Percentiles rank a stretch among this genome's conserved stretches.
These are phyloP conservation scores for Paramecium pentaurelia DNA, from an alignment of 73 alveolate genomes.

Conservation along the genomic window DNA sequence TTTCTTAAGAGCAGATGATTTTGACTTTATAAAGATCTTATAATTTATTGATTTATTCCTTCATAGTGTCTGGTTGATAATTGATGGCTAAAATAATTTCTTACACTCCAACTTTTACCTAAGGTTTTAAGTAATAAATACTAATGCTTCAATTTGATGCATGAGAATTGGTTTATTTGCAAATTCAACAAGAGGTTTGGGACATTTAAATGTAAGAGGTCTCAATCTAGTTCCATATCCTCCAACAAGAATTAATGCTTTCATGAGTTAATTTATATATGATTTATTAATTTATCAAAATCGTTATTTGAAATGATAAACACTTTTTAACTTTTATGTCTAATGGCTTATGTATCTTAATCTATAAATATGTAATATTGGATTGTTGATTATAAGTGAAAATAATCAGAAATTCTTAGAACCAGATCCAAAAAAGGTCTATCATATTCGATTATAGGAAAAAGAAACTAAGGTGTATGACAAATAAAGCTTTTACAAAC, in stretches of 20 bases:
- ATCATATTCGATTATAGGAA: background rate
- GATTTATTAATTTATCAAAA: background rate
- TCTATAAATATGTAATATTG: background rate
- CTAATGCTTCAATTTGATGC: constrained; percentile 90
- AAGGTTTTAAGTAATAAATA: background rate
- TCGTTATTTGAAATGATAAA: background rate
- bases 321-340: background rate
- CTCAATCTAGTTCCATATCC: constrained; percentile 96
- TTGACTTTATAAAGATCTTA: constrained; percentile 68
- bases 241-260: constrained; percentile 90
- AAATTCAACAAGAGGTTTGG: constrained; percentile 89
- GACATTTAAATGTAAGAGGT: constrained; percentile 90
- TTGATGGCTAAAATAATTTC: constrained; percentile 92
- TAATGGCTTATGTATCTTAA: background rate
- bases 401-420: background rate
- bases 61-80: constrained; percentile 85
- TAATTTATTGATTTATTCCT: constrained; percentile 59
- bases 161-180: constrained; percentile 88
- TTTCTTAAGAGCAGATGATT: constrained; percentile 77
- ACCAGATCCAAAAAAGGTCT: background rate
- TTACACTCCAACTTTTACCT: constrained; percentile 87
- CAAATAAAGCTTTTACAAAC: background rate
- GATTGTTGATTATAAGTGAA: background rate
- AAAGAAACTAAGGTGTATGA: background rate
- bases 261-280: constrained; percentile 53